Conservation (phyloP, 345 rosid species). For the Streptanthus diversifolius region DNA sequence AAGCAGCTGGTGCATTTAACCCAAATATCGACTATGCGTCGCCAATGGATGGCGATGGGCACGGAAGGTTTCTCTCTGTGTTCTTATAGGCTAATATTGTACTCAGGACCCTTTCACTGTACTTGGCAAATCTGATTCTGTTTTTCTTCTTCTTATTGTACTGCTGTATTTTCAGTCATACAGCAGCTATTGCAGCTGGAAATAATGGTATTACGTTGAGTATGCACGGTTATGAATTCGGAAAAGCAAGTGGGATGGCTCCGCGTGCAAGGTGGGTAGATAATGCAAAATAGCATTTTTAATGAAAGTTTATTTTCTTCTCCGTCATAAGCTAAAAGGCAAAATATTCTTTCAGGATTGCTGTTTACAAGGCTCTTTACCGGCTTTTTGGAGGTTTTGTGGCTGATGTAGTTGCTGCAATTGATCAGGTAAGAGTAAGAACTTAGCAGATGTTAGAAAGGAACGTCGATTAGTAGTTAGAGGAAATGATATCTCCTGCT, state of each 20-base stretch:
- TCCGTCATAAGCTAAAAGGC: not conserved
- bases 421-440: constrained; percentile 73
- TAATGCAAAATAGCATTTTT: not conserved
- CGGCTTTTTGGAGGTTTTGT: constrained; percentile 97
- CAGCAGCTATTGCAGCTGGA: constrained; percentile 99
- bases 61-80: constrained; percentile 67
- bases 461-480: not conserved
- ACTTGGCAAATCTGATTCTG: constrained; percentile 25
- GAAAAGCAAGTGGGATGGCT: constrained; percentile 99
- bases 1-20: constrained; percentile 89
- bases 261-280: constrained; percentile 89
- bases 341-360: constrained; percentile 58
- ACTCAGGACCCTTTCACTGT: not conserved
- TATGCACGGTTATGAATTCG: constrained; percentile 92
- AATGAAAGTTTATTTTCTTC: constrained; percentile 1
- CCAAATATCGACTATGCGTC: constrained; percentile 85
- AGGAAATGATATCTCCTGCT: constrained; percentile 8
- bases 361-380: constrained; percentile 97
- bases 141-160: not conserved
- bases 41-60: constrained; percentile 99
- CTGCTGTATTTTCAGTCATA: constrained; percentile 59
- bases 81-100: not conserved
- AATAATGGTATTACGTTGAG: constrained; percentile 94
- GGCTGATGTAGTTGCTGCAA: constrained; percentile 99
- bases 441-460: not conserved